Base-by-base conservation (phyloP, 192 early-diverging fungal genomes). In the Backusella parvicylindrica region DNA sequence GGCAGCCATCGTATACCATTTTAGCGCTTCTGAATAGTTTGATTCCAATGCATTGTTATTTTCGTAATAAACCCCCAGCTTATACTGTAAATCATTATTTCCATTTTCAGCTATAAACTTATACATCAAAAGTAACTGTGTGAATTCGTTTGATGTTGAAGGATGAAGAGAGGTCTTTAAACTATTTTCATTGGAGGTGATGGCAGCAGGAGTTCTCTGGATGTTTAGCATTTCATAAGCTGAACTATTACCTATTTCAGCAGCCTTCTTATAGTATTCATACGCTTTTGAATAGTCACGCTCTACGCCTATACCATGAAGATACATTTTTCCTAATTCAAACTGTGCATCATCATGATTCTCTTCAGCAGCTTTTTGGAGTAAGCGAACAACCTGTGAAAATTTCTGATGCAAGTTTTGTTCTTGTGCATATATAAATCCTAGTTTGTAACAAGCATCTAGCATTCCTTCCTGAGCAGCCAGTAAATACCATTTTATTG, bases 361-460 rank as follows among this genome's bases (percentile, higher is more conserved):
- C n/a, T 68, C 64, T 15, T 71, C 35, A 9, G 71, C 75, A 37
- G 75, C 77, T 16, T 72, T 70, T 18, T 63, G 15, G 50, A 71
- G 79, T 1, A 64, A 70, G 37, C 50, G 64, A 28, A 66, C 21
- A 12, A 80, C 83, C 36, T 71, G 73, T 26, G 15, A 33, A 26
- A 72, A 30, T 49, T 85, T 71, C 6, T 72, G 64, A 4, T 32
- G 70, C 0, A 71, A 64, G 13, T 83, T 78, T 21, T 80, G 72
- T 16, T 30, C 63, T 32, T 82, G 78, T 41, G 66, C 67, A 13
- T 63, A 15, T 53, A 53, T 21, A 21, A 9, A 2, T 28, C 84
- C 84, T 18, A 82, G 23, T 21, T 60, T 77, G 49, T 72, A 53
- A 53, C 7, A 53, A 9, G 49, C 49, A 23, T n/a, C 49, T 2